Evolutionary conservation across 2,329 filamentous ascomycete species (phyloP), one percentile per base, ranked within the genome.

Genomic region (Epichloe sylvatica): DNA sequence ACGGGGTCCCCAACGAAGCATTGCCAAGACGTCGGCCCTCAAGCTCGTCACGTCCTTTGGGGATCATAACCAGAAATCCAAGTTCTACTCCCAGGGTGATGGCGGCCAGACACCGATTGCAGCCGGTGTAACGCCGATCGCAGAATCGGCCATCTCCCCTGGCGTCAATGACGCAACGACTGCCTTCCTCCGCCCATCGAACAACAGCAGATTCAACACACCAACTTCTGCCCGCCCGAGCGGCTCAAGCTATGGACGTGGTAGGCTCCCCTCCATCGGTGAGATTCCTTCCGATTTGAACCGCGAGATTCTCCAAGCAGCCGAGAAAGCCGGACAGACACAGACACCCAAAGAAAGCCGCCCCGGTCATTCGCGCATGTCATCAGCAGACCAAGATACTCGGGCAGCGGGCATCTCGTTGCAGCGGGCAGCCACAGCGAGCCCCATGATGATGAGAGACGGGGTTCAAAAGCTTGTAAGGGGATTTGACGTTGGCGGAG

Each of bases 31-130:
- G 30, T 86, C 88, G 9, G 81, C 91, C 0, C 71, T 97, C 52
- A 95, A 94, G 64, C 77, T 97, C 2, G 94, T 97, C 59, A 97
- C 92, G 0, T 83, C 85, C 0, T 97, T 98, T 59, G 84, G 81
- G 7, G 78, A 81, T 45, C 72, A 73, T 43, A 69, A 68, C 4
- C 70, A 72, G 21, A 81, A 83, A 53, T 78, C 81, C 48, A 81
- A 79, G 65, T 81, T 86, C 67, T 79, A 82, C 56, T 69, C 71
- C 0, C 64, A 70, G 38, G 68, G 65, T 5, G 78, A 81, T 46
- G 76, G 73, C 36, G 77, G 77, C 8, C 72, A 71, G 56, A 95
- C 89, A 0, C 89, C 89, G 0, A 84, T 89, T 55, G 85, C 85
- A 9, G 82, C 81, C 1, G 87, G 84, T n/a, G 77, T 86, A 0